A percentile compares a stretch with the other conserved stretches of the same genome.
Conservation (phyloP, 176 grass and related monocot species). For the Microstegium vimineum region DNA sequence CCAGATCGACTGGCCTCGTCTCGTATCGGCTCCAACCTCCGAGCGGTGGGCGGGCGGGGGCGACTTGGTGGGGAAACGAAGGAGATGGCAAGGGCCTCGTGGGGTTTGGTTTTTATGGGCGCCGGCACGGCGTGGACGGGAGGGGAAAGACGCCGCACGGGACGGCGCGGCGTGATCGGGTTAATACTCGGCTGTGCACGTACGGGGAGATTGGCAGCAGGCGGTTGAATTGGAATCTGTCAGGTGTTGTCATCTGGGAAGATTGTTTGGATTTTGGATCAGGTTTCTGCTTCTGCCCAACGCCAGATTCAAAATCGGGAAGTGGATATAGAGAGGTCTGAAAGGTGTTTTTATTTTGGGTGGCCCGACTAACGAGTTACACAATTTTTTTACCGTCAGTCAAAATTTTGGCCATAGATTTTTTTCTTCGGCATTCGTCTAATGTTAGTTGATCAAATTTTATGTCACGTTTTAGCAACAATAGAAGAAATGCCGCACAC, state of each 20-base stretch:
- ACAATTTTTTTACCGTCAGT: too few species aligned
- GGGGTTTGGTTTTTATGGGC: constrained; percentile 45
- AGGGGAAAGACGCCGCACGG: not conserved
- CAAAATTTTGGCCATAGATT: too few species aligned
- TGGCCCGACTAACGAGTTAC: too few species aligned
- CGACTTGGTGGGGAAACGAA: not conserved
- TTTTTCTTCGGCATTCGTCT: too few species aligned
- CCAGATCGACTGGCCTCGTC: not conserved
- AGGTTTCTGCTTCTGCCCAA: not conserved
- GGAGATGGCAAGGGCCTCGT: not conserved
- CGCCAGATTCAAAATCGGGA: not conserved
- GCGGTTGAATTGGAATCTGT: constrained; percentile 3
- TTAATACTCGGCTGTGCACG: not conserved
- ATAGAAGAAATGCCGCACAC: too few species aligned
- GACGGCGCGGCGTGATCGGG: not conserved
- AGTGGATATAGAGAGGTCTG: too few species aligned
- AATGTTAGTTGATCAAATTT: too few species aligned
- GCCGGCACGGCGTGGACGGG: not conserved
- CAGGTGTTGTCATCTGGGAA: not conserved
- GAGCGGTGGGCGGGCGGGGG: not conserved
- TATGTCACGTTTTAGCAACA: too few species aligned
- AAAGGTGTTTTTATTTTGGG: too few species aligned
- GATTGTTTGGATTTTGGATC: not conserved
- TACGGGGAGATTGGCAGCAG: not conserved
- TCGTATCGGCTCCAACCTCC: not conserved